These are phyloP conservation scores for Alternaria metachromatica DNA, from an alignment of 2,329 filamentous ascomycete genomes.

Conservation along the genomic window DNA sequence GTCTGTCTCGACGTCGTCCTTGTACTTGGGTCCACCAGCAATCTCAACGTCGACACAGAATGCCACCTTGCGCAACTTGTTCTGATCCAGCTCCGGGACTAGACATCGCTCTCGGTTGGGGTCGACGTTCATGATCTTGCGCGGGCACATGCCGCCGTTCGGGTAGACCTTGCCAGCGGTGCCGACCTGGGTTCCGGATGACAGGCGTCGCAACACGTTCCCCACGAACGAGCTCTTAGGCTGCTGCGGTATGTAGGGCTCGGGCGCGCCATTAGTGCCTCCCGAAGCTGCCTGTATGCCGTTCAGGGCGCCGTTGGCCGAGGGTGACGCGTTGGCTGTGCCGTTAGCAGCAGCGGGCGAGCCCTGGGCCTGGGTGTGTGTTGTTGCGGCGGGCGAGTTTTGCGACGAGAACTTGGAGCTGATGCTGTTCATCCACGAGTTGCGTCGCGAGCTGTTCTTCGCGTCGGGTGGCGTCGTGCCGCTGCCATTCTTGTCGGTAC, in stretches of 20 bases:
- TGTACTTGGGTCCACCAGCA: slow-evolving; percentile 81
- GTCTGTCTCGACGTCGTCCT: slow-evolving; percentile 62
- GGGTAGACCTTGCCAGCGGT: slow-evolving; percentile 60
- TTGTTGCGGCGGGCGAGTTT: slow-evolving; percentile 47
- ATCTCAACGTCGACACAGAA: slow-evolving; percentile 99
- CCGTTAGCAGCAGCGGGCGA: slow-evolving; percentile 49
- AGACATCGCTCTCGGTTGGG: slow-evolving; percentile 77
- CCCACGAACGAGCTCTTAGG: slow-evolving; percentile 80
- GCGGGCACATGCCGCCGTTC: slow-evolving; percentile 76
- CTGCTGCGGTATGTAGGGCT: slow-evolving; percentile 75
- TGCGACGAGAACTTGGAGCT: slow-evolving; percentile 86
- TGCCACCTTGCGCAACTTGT: slow-evolving; percentile 84
- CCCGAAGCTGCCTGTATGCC: slow-evolving; percentile 43
- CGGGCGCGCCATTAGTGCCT: slow-evolving; percentile 41
- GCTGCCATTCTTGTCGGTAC: slow-evolving; percentile 45
- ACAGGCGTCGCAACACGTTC: slow-evolving; percentile 81
- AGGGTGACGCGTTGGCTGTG: slow-evolving; percentile 61
- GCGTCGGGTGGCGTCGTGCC: slow-evolving; percentile 39
- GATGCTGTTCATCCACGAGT: slow-evolving; percentile 92
- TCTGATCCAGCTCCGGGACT: slow-evolving; percentile 78
- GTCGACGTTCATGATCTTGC: slow-evolving; percentile 85
- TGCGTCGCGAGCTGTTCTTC: slow-evolving; percentile 58
- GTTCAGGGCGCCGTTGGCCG: slow-evolving; percentile 48
- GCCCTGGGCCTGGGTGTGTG: slow-evolving; percentile 42
- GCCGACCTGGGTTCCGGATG: slow-evolving; percentile 60